Evolutionary conservation across 2,329 filamentous ascomycete genomes (phyloP), one percentile per base, ranked within the genome.

Genomic region (Colletotrichum magnum): DNA sequence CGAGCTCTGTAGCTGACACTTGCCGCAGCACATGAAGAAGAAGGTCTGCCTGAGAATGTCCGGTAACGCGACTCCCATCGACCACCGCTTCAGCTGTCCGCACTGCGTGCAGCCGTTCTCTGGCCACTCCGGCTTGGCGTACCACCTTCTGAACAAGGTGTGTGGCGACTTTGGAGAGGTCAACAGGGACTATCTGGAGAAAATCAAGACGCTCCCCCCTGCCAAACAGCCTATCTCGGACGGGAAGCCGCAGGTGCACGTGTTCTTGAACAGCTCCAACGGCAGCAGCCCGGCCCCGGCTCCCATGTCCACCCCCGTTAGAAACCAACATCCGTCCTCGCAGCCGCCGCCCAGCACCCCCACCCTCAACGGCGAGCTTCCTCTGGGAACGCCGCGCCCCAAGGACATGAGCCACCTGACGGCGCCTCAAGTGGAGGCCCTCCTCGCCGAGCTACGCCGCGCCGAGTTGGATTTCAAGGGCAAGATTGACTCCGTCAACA

Each of bases 71-170:
- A 21, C 13, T 16, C 3, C 0, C 70, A 71, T 0, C 69, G 64
- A 6, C 43, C 73, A 68, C 4, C 18, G 16, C 16, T 61, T 69
- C 21, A 73, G 78, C 0, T 89, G 87, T 60, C 69, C 77, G 1
- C 77, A 81, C 56, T 89, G 86, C 53, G 84, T 84, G 28, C 78
- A 81, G 50, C 77, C 79, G 1, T 88, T 89, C 52, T 76, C 75
- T 2, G 83, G 81, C 12, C 71, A 73, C 5, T 78, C 78, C 24
- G 85, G 83, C 1, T 72, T 85, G 2, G 70, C 78, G 58, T 87
- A 87, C 75, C 87, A 89, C 69, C 68, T 75, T 0, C 76, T 79
- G 45, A 82, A 81, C 61, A 74, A 77, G 3, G 82, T 87, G 3
- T 89, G 87, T 71, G 85, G 86, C n/a, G 72, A 77, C 4, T 82